Base-by-base conservation (phyloP, 2,329 filamentous ascomycete species). In the Fusarium acutatum region DNA sequence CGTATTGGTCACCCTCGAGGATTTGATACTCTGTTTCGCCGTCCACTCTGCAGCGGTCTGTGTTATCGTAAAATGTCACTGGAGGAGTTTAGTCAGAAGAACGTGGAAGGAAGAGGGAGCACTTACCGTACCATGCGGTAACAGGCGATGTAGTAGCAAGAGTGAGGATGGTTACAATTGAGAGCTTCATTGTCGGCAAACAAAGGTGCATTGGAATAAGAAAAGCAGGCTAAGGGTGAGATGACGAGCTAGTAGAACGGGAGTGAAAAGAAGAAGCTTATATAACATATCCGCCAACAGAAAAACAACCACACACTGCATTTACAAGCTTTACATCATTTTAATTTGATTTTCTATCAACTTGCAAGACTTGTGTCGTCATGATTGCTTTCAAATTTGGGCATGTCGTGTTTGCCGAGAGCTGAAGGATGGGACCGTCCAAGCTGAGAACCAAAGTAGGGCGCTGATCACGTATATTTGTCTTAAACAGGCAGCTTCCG, bases 161-260 rank as follows among this genome's bases (percentile, higher is more conserved):
- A n/a, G 8, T n/a, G 22, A 15, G 1, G 15, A 24, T 24, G 20
- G 3, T 11, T 24, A 9, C n/a, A 6, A 5, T 7, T 11, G 14
- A 24, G 14, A 17, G 6, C 3, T 12, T 24, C 3, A 24, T 43
- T 24, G 1, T 7, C 3, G 14, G 13, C 7, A 40, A 5, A 17
- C 1, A 24, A 24, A 43, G n/a, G 9, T 24, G 40, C 40, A n/a
- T 15, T 41, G 1, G 1, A 17, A 41, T 17, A 5, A 41, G 14
- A n/a, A 24, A 6, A 12, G 20, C n/a, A 22, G 10, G 12, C 9
- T n/a, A 3, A 22, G 20, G 22, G 8, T 15, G 4, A 13, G 22
- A 4, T n/a, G 14, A 10, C 0, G 5, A n/a, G 14, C 7, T 15
- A 15, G 22, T 15, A 14, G 38, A 40, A 17, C n/a, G 22, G 38